These are phyloP conservation scores for Pyronema omphalodes DNA, from an alignment of 495 filamentous ascomycete genomes.

Conservation along the genomic window DNA sequence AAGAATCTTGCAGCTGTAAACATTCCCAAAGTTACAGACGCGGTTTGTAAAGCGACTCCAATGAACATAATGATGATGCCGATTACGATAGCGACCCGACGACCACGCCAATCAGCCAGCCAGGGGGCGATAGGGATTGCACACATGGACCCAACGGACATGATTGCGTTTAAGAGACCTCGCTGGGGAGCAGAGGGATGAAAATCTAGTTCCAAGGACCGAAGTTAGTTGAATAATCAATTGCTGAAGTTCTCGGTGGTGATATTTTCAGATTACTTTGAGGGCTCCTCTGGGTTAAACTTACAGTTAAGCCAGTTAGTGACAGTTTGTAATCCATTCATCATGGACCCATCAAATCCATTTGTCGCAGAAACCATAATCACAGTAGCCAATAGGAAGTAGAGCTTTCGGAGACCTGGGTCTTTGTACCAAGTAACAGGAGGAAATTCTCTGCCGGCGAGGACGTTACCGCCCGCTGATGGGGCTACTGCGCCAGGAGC, in stretches of 20 bases:
- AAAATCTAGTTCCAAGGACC: slow-evolving; percentile 9
- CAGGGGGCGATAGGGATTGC: slow-evolving; percentile 47
- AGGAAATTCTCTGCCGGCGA: slow-evolving; percentile 16
- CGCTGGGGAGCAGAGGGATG: slow-evolving; percentile 35
- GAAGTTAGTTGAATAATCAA: background rate
- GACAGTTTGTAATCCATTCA: slow-evolving; percentile 36
- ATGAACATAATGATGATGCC: slow-evolving; percentile 47
- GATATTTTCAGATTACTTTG: background rate
- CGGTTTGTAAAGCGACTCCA: slow-evolving; percentile 39
- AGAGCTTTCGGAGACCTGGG: slow-evolving; percentile 17
- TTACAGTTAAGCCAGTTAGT: slow-evolving; percentile 30
- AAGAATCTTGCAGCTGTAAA: slow-evolving; percentile 23
- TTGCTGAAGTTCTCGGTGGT: background rate
- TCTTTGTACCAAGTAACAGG: slow-evolving; percentile 16
- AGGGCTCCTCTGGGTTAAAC: background rate
- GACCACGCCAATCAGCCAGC: slow-evolving; percentile 42
- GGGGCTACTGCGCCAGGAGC: slow-evolving; percentile 4
- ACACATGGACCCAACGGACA: slow-evolving; percentile 45
- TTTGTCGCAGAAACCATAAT: slow-evolving; percentile 23
- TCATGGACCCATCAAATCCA: slow-evolving; percentile 28
- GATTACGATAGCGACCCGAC: slow-evolving; percentile 40
- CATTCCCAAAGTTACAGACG: slow-evolving; percentile 30
- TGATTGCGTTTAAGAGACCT: slow-evolving; percentile 48
- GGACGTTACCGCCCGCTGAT: slow-evolving; percentile 15
- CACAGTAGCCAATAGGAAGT: slow-evolving; percentile 15